A percentile compares a stretch with the other conserved stretches of the same genome.
Conservation (phyloP, 768 basidiomycete species). For the Kwoniella heveanensis region DNA sequence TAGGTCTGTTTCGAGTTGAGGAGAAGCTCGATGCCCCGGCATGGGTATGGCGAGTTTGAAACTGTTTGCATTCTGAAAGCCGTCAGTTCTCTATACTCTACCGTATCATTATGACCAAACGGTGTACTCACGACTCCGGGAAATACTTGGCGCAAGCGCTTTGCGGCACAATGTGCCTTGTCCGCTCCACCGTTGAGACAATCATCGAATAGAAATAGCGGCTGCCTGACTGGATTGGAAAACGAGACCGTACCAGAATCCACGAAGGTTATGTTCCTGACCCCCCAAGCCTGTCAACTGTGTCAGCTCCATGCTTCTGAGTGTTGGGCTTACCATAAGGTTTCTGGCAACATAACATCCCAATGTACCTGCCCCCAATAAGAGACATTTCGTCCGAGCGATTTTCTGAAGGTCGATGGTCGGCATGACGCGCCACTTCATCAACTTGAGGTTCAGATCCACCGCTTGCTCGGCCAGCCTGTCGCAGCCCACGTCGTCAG, state of each 20-base stretch:
- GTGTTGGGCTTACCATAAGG: conserved; percentile 69
- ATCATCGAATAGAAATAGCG: conserved; percentile 92
- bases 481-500: too few relatives aligned
- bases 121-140: conserved; percentile 77
- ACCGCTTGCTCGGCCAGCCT: conserved; percentile 95
- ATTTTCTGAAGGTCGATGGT: conserved; percentile 84
- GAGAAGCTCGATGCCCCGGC: conserved; percentile 93
- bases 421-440: conserved; percentile 96
- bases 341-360: conserved; percentile 94
- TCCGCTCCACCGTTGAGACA: conserved; percentile 89
- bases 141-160: conserved; percentile 79
- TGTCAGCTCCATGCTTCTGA: neutral
- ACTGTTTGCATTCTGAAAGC: conserved; percentile 78
- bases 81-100: too few relatives aligned
- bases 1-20: conserved; percentile 60
- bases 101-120: too few relatives aligned
- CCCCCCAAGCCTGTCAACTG: conserved; percentile 90
- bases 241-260: conserved; percentile 91
- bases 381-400: conserved; percentile 72
- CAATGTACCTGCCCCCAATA: conserved; percentile 92
- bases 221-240: conserved; percentile 96
- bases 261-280: conserved; percentile 86
- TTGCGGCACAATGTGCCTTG: conserved; percentile 90
- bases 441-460: conserved; percentile 94
- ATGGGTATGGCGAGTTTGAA: conserved; percentile 83